Evolutionary conservation across 2,329 filamentous ascomycete genomes (phyloP).

Genomic region (Sporothrix pseudoabietina): DNA sequence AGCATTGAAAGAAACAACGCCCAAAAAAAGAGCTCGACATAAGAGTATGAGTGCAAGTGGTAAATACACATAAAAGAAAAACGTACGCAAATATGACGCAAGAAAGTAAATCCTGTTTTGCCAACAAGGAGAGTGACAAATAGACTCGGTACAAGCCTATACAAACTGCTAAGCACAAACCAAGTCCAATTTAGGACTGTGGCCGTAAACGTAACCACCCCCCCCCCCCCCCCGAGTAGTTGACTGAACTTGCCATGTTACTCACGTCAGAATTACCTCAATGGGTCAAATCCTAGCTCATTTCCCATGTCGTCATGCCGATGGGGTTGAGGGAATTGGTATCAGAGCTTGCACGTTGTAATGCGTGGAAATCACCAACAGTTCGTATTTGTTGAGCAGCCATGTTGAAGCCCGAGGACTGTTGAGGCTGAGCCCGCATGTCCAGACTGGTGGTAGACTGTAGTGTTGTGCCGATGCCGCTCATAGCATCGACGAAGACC

Average conservation of each 20-base stretch:
- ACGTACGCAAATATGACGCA: not conserved
- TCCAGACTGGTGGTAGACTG: slow-evolving; percentile 38
- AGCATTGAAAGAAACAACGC: not conserved
- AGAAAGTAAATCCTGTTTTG: not conserved
- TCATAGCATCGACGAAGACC: slow-evolving; percentile 34
- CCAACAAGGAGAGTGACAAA: not conserved
- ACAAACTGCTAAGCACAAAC: not conserved
- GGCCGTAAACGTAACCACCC: not conserved
- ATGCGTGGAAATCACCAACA: slow-evolving; percentile 53
- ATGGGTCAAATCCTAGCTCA: slow-evolving; percentile 47
- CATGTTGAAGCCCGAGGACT: slow-evolving; percentile 47
- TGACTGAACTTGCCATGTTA: not conserved
- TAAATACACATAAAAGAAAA: not conserved
- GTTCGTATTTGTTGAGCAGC: slow-evolving; percentile 46
- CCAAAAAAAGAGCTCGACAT: not conserved
- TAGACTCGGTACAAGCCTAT: not conserved
- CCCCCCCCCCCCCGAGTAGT: not conserved
- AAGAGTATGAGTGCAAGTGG: not conserved
- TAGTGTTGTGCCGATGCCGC: slow-evolving; percentile 33
- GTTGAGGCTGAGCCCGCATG: slow-evolving; percentile 43
- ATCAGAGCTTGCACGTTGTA: slow-evolving; percentile 52
- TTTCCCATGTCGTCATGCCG: slow-evolving; percentile 43
- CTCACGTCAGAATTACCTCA: slow-evolving; percentile 39
- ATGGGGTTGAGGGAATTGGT: slow-evolving; percentile 43
- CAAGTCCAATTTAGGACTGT: not conserved